Conservation (phyloP, 1,284 basidiomycete genomes). For the Cryptococcus sp. region DNA sequence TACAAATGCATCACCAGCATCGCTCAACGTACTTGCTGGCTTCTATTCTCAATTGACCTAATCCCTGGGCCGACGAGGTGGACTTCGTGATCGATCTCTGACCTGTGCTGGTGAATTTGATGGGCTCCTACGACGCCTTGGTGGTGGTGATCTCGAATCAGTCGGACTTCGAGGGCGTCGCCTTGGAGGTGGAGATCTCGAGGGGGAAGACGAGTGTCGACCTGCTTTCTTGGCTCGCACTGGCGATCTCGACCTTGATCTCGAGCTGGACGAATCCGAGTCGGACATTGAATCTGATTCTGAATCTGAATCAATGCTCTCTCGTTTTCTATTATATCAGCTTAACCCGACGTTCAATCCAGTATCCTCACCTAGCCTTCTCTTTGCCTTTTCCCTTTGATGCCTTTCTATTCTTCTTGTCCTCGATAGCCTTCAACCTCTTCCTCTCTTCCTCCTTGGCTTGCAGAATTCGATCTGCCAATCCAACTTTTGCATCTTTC, state of each 20-base stretch:
- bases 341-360: neutral
- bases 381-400: slow-evolving; percentile 2
- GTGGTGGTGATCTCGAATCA: slow-evolving; percentile 12
- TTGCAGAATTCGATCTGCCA: slow-evolving; percentile 45
- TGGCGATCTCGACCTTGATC: neutral
- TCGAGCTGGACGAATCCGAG: slow-evolving; percentile 13
- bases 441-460: slow-evolving; percentile 42
- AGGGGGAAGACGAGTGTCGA: slow-evolving; percentile 5
- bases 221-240: neutral
- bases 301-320: slow-evolving; percentile 22
- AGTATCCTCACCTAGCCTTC: slow-evolving; percentile 6
- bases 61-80: neutral
- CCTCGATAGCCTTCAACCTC: slow-evolving; percentile 12
- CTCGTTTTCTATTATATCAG: neutral
- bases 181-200: slow-evolving; percentile 7
- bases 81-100: neutral
- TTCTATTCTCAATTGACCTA: too few relatives aligned
- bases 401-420: slow-evolving; percentile 13
- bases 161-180: neutral
- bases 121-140: neutral
- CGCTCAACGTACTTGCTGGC: too few relatives aligned
- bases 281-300: slow-evolving; percentile 26
- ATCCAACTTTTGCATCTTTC: slow-evolving; percentile 22
- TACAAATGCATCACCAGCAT: too few relatives aligned
- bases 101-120: neutral